Evolutionary conservation across 352 stramenopile species (phyloP).

Genomic region (Phytophthora nicotianae): DNA sequence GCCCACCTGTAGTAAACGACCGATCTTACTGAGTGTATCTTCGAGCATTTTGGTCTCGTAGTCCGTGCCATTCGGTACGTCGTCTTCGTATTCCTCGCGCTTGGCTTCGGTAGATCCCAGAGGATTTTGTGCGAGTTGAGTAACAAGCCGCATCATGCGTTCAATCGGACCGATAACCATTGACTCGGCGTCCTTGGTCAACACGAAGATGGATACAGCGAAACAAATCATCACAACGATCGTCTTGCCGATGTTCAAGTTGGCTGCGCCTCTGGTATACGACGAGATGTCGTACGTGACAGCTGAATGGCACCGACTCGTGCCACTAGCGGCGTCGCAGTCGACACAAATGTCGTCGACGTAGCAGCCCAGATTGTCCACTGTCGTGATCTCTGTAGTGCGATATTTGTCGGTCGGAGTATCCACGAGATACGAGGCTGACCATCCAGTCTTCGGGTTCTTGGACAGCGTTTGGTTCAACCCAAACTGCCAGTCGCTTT

Average conservation of each 20-base stretch:
- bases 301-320: slow-evolving; percentile 63
- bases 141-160: slow-evolving; percentile 92
- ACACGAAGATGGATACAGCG: slow-evolving; percentile 89
- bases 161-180: slow-evolving; percentile 98
- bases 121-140: slow-evolving; percentile 69
- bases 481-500: slow-evolving; percentile 48
- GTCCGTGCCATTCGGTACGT: slow-evolving; percentile 49
- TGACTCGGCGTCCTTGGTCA: slow-evolving; percentile 92
- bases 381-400: slow-evolving; percentile 58
- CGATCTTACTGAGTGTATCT: slow-evolving; percentile 95
- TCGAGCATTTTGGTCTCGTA: slow-evolving; percentile 98
- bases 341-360: slow-evolving; percentile 64
- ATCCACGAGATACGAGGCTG: slow-evolving; percentile 49
- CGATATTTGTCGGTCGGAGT: slow-evolving; percentile 51
- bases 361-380: slow-evolving; percentile 77
- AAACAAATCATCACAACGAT: slow-evolving; percentile 93
- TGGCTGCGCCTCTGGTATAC: slow-evolving; percentile 40
- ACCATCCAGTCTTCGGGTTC: slow-evolving; percentile 84
- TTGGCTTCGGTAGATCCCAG: slow-evolving; percentile 72
- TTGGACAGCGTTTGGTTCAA: slow-evolving; percentile 41
- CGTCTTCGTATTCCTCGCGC: slow-evolving; percentile 78
- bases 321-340: slow-evolving; percentile 38
- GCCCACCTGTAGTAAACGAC: slow-evolving; percentile 94
- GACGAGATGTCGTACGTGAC: slow-evolving; percentile 81
- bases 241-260: slow-evolving; percentile 87